phyloP scores from a whole-genome alignment of 805 yeast species.

The Wickerhamomyces silvicola region DNA sequence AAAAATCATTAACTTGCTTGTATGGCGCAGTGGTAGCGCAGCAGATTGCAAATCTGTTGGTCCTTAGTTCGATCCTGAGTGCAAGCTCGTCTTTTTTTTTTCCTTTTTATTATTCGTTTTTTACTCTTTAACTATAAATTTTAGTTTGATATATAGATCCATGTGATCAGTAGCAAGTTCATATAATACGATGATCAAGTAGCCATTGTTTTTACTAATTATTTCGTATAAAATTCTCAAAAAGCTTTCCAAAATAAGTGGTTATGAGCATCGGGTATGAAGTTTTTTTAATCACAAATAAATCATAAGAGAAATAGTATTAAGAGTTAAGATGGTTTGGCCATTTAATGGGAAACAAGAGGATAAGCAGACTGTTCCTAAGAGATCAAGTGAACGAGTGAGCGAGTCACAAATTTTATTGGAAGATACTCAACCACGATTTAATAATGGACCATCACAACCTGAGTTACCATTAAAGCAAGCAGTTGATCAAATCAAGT shows the following conservation, averaged over 20 bases:
- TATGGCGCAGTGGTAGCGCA: conserved; percentile 98
- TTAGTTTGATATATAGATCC: too few species aligned
- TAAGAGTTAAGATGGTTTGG: too few species aligned
- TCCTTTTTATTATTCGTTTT: background rate
- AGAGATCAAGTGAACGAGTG: too few species aligned
- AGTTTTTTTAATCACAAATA: too few species aligned
- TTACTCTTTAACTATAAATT: background rate
- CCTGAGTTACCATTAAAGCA: conserved; percentile 27
- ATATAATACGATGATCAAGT: too few species aligned
- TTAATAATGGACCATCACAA: conserved; percentile 25
- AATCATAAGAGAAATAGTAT: too few species aligned
- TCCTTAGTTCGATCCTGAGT: conserved; percentile 96
- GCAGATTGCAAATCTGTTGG: conserved; percentile 99
- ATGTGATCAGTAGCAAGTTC: background rate
- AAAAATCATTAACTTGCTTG: conserved; percentile 32
- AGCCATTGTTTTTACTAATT: too few species aligned
- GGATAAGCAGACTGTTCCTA: background rate
- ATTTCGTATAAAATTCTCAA: too few species aligned
- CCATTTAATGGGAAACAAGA: background rate
- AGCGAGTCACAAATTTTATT: conserved; percentile 26
- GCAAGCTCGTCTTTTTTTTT: conserved; percentile 53
- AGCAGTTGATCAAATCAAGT: conserved; percentile 37
- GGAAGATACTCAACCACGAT: conserved; percentile 35
- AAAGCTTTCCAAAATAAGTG: too few species aligned
- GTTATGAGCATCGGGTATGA: too few species aligned